These are phyloP conservation scores for Daldinia loculata DNA, from an alignment of 495 filamentous ascomycete genomes.

Conservation along the genomic window DNA sequence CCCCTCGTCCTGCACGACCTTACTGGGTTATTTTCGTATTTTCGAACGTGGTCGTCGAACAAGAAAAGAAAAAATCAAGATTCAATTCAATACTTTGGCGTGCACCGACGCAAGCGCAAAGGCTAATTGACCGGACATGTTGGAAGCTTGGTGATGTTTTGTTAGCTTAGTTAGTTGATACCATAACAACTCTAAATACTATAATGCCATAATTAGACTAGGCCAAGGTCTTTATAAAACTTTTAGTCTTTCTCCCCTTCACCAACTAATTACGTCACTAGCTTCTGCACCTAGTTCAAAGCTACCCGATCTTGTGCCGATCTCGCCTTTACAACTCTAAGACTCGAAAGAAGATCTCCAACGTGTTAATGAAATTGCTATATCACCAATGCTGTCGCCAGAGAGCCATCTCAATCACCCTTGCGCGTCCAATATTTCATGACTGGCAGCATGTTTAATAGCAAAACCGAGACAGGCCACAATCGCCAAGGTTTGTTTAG, in stretches of 20 bases:
- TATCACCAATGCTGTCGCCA: too few relatives aligned
- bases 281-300: too few relatives aligned
- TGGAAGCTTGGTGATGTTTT: conserved; percentile 21
- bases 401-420: too few relatives aligned
- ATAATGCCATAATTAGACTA: conserved; percentile 7
- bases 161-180: conserved; percentile 32
- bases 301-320: too few relatives aligned
- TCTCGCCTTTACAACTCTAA: too few relatives aligned
- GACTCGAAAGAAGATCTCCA: too few relatives aligned
- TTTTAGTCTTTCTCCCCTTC: not conserved
- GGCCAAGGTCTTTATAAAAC: not conserved
- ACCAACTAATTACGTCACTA: not conserved
- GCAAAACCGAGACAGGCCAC: too few relatives aligned
- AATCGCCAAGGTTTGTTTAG: too few relatives aligned
- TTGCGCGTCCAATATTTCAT: too few relatives aligned
- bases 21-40: conserved; percentile 1
- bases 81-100: conserved; percentile 3
- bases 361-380: too few relatives aligned
- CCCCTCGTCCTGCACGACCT: not conserved
- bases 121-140: conserved; percentile 17
- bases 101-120: conserved; percentile 14
- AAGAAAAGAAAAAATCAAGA: conserved; percentile 2
- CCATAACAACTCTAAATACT: not conserved
- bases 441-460: too few relatives aligned
- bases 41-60: not conserved